Evolutionary conservation across 768 basidiomycete species (phyloP).

Genomic region (Scleroderma bovista): DNA sequence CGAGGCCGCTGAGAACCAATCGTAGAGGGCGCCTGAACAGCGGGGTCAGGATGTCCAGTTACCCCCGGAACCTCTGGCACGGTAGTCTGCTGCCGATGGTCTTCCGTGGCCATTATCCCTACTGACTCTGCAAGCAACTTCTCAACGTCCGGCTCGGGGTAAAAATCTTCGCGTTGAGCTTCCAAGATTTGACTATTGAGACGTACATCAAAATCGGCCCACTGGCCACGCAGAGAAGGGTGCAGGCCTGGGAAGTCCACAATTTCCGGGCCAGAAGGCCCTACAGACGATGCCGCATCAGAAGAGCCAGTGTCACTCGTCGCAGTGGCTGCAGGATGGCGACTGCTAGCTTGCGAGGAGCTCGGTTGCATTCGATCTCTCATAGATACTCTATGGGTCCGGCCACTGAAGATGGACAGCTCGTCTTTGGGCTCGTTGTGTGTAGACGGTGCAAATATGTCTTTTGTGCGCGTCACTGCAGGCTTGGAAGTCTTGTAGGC

Average conservation of each 20-base stretch:
- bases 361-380: constrained; percentile 27
- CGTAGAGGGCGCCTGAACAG: not conserved
- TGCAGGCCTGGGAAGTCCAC: constrained; percentile 43
- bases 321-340: constrained; percentile 6
- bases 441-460: constrained; percentile 54
- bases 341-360: constrained; percentile 1
- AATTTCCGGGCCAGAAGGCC: constrained; percentile 16
- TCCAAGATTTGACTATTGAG: constrained; percentile 46
- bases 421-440: constrained; percentile 54
- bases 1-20: not conserved
- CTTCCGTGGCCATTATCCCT: not conserved
- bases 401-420: constrained; percentile 71
- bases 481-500: constrained; percentile 45
- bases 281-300: constrained; percentile 28
- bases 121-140: constrained; percentile 7
- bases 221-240: constrained; percentile 50
- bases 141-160: constrained; percentile 16
- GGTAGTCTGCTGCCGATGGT: not conserved
- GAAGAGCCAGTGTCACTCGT: constrained; percentile 29
- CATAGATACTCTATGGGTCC: constrained; percentile 57
- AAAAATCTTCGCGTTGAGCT: constrained; percentile 21
- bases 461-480: constrained; percentile 37
- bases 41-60: not conserved
- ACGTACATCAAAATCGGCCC: constrained; percentile 51
- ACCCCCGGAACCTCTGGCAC: not conserved